phyloP scores from a whole-genome alignment of 2,329 filamentous ascomycete species.

The Trichoderma koningii region DNA sequence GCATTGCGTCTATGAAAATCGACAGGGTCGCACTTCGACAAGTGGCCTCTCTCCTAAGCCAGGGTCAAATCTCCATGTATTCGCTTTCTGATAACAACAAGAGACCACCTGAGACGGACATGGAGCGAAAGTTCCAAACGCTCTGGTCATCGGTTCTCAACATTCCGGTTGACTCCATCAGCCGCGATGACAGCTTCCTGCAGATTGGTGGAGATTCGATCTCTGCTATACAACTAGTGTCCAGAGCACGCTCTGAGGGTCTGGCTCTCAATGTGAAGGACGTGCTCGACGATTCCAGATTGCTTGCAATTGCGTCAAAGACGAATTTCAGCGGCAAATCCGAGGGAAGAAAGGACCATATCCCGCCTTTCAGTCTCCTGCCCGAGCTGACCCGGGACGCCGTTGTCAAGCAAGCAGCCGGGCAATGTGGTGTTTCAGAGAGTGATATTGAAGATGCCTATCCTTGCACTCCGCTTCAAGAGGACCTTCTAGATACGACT shows the following conservation, averaged over 20 bases:
- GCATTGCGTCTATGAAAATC: slow-evolving; percentile 13
- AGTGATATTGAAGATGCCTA: slow-evolving; percentile 25
- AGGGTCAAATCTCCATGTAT: slow-evolving; percentile 12
- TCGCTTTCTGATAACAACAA: background rate
- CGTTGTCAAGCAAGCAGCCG: background rate
- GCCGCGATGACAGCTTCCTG: slow-evolving; percentile 19
- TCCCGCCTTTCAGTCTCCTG: background rate
- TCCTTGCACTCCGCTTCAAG: slow-evolving; percentile 29
- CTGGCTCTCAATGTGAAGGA: slow-evolving; percentile 25
- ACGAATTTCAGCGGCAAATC: background rate
- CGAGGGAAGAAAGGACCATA: background rate
- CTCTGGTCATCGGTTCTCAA: slow-evolving; percentile 11
- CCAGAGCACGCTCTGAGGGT: background rate
- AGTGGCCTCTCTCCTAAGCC: background rate
- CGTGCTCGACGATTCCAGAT: slow-evolving; percentile 28
- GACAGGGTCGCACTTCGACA: slow-evolving; percentile 13
- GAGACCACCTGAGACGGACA: slow-evolving; percentile 3
- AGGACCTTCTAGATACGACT: slow-evolving; percentile 27
- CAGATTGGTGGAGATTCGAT: slow-evolving; percentile 23
- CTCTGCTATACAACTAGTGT: slow-evolving; percentile 13
- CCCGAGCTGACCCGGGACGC: background rate
- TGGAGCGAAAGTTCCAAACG: slow-evolving; percentile 5
- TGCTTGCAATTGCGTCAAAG: slow-evolving; percentile 7
- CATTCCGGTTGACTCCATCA: background rate
- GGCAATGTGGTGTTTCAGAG: background rate